Base-by-base conservation (phyloP, 106 monocot species). In the Dendrobium catenatum region DNA sequence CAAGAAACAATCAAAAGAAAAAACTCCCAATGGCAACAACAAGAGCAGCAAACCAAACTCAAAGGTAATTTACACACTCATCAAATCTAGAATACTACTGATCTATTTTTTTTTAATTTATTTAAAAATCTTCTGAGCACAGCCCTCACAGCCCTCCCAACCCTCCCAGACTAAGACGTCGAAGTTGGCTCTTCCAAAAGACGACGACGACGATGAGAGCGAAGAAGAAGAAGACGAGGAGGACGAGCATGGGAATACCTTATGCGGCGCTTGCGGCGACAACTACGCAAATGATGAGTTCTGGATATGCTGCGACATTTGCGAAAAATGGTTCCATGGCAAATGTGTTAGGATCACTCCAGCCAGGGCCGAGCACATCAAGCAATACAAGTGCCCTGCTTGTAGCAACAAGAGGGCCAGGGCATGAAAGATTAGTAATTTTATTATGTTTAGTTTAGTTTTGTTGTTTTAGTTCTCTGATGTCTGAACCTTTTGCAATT, bases 321-420 rank as follows among this genome's bases (percentile, higher is more conserved):
- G 96, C 48, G 96, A 95, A 83, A 91, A 61, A 79, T 96, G 96
- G 93, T 96, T 93, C 84, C 96, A 96, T 29, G 96, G 96, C 3
- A 90, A 91, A 55, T 96, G 96, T 48, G 95, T 95, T 26, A 79
- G 78, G 75, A 93, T 95, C 82, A 95, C 95, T 37, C 95, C 95
- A 48, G 93, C 95, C 2, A 86, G 84, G 42, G 95, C 95, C 2
- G 95, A 93, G 73, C 91, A 93, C 86, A 95, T 95, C 79, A 95
- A 95, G 82, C 95, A 95, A 77, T 93, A 95, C 95, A 95, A 95
- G 80, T 95, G 95, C 81, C 95, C 95, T 10, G 89, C 77, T 48
- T 95, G 95, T 76, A 92, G 90, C 80, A 91, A 83, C 82, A 95
- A 95, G 85, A 85, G 91, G 44, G 81, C 85, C 24, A 86, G 90